Evolutionary conservation across 2,329 filamentous ascomycete species (phyloP).

Genomic region (Cladosporium colombiae): DNA sequence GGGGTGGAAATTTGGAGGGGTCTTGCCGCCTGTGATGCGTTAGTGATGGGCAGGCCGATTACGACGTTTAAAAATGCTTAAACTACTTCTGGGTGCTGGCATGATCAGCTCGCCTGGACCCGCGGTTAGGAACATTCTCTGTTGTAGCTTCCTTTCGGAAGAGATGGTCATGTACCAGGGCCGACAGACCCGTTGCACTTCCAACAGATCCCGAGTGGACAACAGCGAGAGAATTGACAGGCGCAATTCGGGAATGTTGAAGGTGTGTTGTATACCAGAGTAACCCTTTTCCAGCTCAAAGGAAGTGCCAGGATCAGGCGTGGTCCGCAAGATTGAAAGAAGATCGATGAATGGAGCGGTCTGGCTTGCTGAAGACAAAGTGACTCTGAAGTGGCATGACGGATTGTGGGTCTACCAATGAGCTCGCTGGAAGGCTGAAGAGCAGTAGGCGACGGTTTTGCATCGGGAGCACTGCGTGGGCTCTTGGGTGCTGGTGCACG

Average conservation of each 20-base stretch:
- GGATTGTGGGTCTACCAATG: slow-evolving; percentile 56
- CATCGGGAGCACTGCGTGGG: slow-evolving; percentile 21
- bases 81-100: background rate
- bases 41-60: background rate
- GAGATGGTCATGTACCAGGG: slow-evolving; percentile 19
- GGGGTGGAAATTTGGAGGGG: slow-evolving; percentile 4
- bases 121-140: slow-evolving; percentile 16
- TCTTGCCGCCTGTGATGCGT: background rate
- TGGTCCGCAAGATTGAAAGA: background rate
- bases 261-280: background rate
- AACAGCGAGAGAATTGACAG: slow-evolving; percentile 11
- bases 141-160: slow-evolving; percentile 13
- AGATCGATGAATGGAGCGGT: background rate
- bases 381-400: slow-evolving; percentile 25
- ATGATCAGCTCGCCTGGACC: slow-evolving; percentile 18
- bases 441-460: slow-evolving; percentile 50
- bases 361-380: background rate
- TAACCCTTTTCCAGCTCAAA: background rate
- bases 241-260: slow-evolving; percentile 20
- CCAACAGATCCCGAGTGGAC: slow-evolving; percentile 1
- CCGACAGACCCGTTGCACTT: slow-evolving; percentile 9
- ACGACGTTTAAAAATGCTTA: background rate
- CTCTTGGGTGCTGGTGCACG: background rate
- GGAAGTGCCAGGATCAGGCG: background rate
- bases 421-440: slow-evolving; percentile 53